These are phyloP conservation scores for Tetratostichococcus sp. DNA, from an alignment of 139 green algal species.

Conservation along the genomic window DNA sequence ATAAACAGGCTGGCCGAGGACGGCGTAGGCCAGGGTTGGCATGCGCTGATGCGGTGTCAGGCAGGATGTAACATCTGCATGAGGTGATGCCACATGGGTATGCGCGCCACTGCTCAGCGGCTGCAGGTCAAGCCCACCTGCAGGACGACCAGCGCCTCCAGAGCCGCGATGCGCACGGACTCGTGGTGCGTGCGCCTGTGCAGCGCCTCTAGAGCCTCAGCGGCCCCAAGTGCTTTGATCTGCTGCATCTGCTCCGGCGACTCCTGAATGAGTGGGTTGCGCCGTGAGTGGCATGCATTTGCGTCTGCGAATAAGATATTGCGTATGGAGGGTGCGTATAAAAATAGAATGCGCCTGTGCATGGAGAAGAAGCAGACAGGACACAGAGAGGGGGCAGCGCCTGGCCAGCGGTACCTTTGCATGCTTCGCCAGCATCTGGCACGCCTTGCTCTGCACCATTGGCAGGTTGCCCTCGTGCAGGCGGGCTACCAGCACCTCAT, in stretches of 20 bases:
- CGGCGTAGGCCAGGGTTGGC: too few relatives aligned
- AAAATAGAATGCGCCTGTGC: too few relatives aligned
- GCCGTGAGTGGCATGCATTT: too few relatives aligned
- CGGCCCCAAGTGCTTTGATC: background rate
- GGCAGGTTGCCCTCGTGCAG: background rate
- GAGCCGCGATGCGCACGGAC: background rate
- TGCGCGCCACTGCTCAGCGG: too few relatives aligned
- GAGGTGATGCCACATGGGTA: background rate
- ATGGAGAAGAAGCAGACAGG: too few relatives aligned
- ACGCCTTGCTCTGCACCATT: background rate
- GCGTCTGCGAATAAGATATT: too few relatives aligned
- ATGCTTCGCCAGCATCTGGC: background rate
- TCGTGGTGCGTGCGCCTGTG: background rate
- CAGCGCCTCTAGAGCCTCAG: background rate
- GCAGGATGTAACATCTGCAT: too few relatives aligned
- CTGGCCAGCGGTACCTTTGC: background rate
- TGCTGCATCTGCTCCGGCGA: background rate
- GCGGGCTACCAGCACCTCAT: background rate
- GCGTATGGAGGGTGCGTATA: too few relatives aligned
- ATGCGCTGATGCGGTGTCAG: too few relatives aligned
- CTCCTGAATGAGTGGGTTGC: too few relatives aligned
- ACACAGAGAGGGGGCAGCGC: too few relatives aligned
- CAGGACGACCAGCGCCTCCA: background rate
- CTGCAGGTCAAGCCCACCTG: background rate
- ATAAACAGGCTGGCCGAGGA: too few relatives aligned